phyloP scores from a whole-genome alignment of 176 grass and related monocot genomes.

The Oryza officinalis region DNA sequence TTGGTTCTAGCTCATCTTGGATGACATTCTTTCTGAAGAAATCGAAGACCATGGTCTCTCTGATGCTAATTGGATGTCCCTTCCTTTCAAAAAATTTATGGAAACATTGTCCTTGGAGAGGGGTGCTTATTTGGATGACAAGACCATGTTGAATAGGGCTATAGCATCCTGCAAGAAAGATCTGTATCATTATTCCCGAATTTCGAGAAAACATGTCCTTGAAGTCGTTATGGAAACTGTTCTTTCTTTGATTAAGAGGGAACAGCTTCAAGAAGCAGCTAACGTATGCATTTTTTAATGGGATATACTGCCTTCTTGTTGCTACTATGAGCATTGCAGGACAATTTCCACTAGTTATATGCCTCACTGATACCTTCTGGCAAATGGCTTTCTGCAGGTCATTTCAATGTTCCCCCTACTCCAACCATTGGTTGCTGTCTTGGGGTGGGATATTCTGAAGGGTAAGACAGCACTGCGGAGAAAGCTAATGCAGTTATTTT shows the following conservation, averaged over 20 bases:
- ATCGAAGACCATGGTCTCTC: conserved; percentile 67
- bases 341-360: conserved; percentile 32
- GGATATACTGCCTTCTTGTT: conserved; percentile 3
- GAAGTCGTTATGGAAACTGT: conserved; percentile 77
- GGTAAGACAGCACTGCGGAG: conserved; percentile 74
- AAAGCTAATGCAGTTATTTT: conserved; percentile 84
- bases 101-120: conserved; percentile 59
- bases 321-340: conserved; percentile 26
- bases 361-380: conserved; percentile 32
- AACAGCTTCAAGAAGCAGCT: conserved; percentile 77
- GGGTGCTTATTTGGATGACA: conserved; percentile 39
- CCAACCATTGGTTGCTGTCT: conserved; percentile 83
- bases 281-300: conserved; percentile 64
- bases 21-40: conserved; percentile 73
- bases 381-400: conserved; percentile 56
- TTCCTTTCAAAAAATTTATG: conserved; percentile 79
- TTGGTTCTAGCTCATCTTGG: conserved; percentile 58
- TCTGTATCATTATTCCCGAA: conserved; percentile 80
- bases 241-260: conserved; percentile 76
- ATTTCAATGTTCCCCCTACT: conserved; percentile 89
- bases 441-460: conserved; percentile 95
- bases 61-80: conserved; percentile 57
- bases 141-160: conserved; percentile 26
- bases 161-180: conserved; percentile 80
- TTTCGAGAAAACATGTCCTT: conserved; percentile 74